Percentiles rank a stretch among this genome's conserved stretches.
These are phyloP conservation scores for Suhomyces maxii DNA, from an alignment of 1,139 yeast genomes.

Conservation along the genomic window DNA sequence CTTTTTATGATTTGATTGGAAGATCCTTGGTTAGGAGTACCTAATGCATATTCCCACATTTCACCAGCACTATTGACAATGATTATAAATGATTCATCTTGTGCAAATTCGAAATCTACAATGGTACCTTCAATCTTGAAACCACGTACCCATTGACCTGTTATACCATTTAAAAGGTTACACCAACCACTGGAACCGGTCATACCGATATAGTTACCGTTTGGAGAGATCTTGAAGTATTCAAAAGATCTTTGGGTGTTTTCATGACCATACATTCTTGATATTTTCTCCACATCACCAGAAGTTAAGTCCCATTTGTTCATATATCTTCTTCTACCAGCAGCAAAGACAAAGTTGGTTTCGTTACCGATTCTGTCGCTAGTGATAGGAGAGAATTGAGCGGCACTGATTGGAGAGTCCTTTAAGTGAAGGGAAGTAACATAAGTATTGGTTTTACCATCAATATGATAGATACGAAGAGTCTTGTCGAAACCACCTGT, in stretches of 20 bases:
- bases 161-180: constrained; percentile 68
- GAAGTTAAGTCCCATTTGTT: constrained; percentile 83
- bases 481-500: constrained; percentile 95
- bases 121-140: constrained; percentile 85
- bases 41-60: constrained; percentile 81
- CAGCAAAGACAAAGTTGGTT: constrained; percentile 63
- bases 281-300: constrained; percentile 79
- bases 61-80: constrained; percentile 82
- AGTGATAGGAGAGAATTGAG: constrained; percentile 54
- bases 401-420: constrained; percentile 78
- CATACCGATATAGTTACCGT: constrained; percentile 72
- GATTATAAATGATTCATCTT: constrained; percentile 54
- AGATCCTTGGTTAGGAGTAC: constrained; percentile 14
- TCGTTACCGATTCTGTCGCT: constrained; percentile 34
- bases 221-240: constrained; percentile 68
- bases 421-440: constrained; percentile 81
- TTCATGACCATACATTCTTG: constrained; percentile 91
- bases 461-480: constrained; percentile 81
- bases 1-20: constrained; percentile 48
- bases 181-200: constrained; percentile 91
- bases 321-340: constrained; percentile 90
- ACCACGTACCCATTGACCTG: constrained; percentile 85
- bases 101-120: constrained; percentile 74
- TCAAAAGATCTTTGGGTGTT: constrained; percentile 85
- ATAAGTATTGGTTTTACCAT: constrained; percentile 80